Evolutionary conservation across 768 basidiomycete species (phyloP).

Genomic region (Phylloporus scabripes): DNA sequence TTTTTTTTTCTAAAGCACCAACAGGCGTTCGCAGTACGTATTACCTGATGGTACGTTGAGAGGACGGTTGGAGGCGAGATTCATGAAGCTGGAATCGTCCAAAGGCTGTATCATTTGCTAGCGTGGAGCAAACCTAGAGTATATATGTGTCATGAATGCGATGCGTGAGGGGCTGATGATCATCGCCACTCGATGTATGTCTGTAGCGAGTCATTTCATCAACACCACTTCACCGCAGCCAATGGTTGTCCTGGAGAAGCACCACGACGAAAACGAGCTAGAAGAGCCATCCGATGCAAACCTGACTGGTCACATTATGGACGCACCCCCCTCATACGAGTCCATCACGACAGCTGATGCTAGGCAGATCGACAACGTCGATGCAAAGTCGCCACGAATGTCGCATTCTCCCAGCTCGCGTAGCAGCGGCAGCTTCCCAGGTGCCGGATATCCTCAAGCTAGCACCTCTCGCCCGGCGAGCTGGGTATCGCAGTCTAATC

Average conservation of each 20-base stretch:
- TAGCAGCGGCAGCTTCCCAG: background rate
- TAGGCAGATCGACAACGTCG: background rate
- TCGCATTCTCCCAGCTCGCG: background rate
- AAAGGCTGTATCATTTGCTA: conserved; percentile 15
- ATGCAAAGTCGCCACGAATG: conserved; percentile 11
- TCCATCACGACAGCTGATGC: conserved; percentile 5
- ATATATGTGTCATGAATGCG: background rate
- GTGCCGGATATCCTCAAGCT: background rate
- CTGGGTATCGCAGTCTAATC: background rate
- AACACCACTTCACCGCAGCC: background rate
- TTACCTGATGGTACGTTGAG: conserved; percentile 17
- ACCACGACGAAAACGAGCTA: conserved; percentile 7
- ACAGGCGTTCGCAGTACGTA: conserved; percentile 13
- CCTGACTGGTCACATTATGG: background rate
- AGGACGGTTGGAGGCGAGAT: conserved; percentile 12
- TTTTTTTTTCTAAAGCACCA: too few species aligned
- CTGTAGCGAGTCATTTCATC: too few species aligned
- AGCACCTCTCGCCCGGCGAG: background rate
- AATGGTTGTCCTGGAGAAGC: conserved; percentile 23
- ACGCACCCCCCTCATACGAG: conserved; percentile 26
- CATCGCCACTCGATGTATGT: too few species aligned
- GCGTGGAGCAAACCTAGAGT: background rate
- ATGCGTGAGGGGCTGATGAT: too few species aligned
- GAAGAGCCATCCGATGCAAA: background rate
- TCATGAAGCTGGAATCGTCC: conserved; percentile 5